Evolutionary conservation across 768 basidiomycete genomes (phyloP).

Genomic region (Mycena crocata): DNA sequence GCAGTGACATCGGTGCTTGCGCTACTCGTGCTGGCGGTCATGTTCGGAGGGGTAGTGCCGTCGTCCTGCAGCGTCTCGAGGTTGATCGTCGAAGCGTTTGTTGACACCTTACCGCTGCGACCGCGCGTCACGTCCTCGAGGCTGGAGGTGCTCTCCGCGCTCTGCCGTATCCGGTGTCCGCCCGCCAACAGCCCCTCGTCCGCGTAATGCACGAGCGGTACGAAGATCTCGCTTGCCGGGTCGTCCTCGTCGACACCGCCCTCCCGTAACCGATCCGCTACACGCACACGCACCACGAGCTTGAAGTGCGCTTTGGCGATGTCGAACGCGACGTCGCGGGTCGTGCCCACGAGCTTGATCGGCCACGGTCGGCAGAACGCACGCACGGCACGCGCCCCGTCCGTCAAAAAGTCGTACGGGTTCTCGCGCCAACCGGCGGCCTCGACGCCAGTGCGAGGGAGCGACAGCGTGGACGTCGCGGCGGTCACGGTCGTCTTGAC

Average conservation of each 20-base stretch:
- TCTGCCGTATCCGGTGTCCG: slow-evolving; percentile 30
- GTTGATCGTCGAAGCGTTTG: slow-evolving; percentile 28
- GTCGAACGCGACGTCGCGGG: slow-evolving; percentile 79
- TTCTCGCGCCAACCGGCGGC: slow-evolving; percentile 54
- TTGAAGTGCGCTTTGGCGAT: slow-evolving; percentile 76
- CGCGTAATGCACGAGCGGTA: slow-evolving; percentile 93
- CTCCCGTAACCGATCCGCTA: slow-evolving; percentile 61
- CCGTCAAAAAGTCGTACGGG: slow-evolving; percentile 79
- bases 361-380: slow-evolving; percentile 93
- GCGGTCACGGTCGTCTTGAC: slow-evolving; percentile 29
- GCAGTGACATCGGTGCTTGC: slow-evolving; percentile 29
- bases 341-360: slow-evolving; percentile 74
- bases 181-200: slow-evolving; percentile 47
- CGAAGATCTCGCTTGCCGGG: slow-evolving; percentile 88
- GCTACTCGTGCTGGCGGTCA: slow-evolving; percentile 33
- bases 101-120: slow-evolving; percentile 16
- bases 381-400: slow-evolving; percentile 85
- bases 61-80: slow-evolving; percentile 10
- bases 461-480: slow-evolving; percentile 49
- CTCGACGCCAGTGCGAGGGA: slow-evolving; percentile 39
- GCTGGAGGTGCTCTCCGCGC: slow-evolving; percentile 23
- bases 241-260: slow-evolving; percentile 42
- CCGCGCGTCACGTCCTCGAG: slow-evolving; percentile 12
- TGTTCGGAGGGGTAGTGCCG: not conserved
- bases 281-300: slow-evolving; percentile 70